Evolutionary conservation across 352 stramenopile genomes (phyloP), one percentile per base, ranked within the genome.

Genomic region (Phytophthora uliginosa): DNA sequence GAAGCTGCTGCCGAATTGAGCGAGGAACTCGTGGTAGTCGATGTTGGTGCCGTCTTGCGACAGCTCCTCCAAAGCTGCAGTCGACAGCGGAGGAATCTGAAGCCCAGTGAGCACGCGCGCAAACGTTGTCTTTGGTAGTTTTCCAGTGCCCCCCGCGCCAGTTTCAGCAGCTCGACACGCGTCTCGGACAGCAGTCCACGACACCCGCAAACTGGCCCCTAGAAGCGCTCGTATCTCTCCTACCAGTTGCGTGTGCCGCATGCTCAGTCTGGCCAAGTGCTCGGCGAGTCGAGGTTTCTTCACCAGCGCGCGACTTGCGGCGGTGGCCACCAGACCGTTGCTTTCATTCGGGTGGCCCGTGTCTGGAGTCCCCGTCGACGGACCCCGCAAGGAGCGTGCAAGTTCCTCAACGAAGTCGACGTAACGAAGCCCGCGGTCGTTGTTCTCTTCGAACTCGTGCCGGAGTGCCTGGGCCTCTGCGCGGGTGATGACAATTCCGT

Each of bases 371-470:
- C 65, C 59, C 4, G 38, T 71, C 9, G 48, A 36, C 4, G 75
- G 74, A 13, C 83, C 81, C 10, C 82, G 78, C 12, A 90, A 48
- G 3, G 86, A 76, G 33, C 84, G 77, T 53, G 82, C 82, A 31
- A 94, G 62, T 20, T 92, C 81, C 48, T 88, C 77, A 28, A 94
- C 82, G 47, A 94, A 94, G 7, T 70, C 66, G 51, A 77, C 77
- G 78, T 94, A 94, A 28, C 60, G 61, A 13, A 93, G 64, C 15
- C 66, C 71, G 28, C 63, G 69, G 62, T 94, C 87, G 74, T 92
- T 94, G 75, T 88, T 94, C 74, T 94, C 87, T 28, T 94, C 87
- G 68, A 89, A 94, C 57, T 94, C 87, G 56, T 90, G 82, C 4
- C 86, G 72, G 38, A 94, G 71, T 42, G 76, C 77, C 66, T 89